Percentiles rank a stretch among this genome's conserved stretches.
Conservation (phyloP, 495 filamentous ascomycete genomes). For the Neurospora sp. region DNA sequence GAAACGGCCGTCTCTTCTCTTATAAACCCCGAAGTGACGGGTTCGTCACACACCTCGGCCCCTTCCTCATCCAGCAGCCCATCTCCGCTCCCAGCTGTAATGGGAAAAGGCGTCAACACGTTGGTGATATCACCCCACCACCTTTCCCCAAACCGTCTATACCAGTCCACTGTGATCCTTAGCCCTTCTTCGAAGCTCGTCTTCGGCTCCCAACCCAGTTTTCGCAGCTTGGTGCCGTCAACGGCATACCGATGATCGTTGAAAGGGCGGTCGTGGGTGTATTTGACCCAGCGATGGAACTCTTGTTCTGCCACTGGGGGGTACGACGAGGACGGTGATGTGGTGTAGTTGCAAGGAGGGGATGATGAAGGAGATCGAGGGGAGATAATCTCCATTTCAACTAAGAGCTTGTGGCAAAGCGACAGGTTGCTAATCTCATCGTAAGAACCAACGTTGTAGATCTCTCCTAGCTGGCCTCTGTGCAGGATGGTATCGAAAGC, state of each 20-base stretch:
- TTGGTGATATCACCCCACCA: slow-evolving; percentile 71
- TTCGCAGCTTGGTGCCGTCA: slow-evolving; percentile 52
- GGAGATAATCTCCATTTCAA: slow-evolving; percentile 33
- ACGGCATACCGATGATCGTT: slow-evolving; percentile 63
- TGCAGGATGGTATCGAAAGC: slow-evolving; percentile 71
- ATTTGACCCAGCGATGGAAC: slow-evolving; percentile 46
- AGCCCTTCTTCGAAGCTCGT: slow-evolving; percentile 52
- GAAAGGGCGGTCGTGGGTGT: slow-evolving; percentile 61
- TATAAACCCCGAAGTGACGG: slow-evolving; percentile 16
- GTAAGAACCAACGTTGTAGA: slow-evolving; percentile 63
- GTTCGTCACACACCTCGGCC: slow-evolving; percentile 40
- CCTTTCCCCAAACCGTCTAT: slow-evolving; percentile 44
- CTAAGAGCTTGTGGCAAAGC: slow-evolving; percentile 48
- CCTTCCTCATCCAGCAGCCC: slow-evolving; percentile 35
- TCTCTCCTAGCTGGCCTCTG: slow-evolving; percentile 52
- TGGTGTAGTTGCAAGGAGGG: background rate
- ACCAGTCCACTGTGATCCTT: slow-evolving; percentile 60
- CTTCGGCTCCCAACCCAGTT: slow-evolving; percentile 59
- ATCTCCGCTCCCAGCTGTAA: slow-evolving; percentile 39
- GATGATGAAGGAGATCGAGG: background rate
- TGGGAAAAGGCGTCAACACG: slow-evolving; percentile 49
- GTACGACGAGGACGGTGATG: background rate
- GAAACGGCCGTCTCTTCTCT: background rate
- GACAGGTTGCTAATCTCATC: slow-evolving; percentile 56
- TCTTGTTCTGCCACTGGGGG: slow-evolving; percentile 5